Percentiles rank a stretch among this genome's conserved stretches.
These are phyloP conservation scores for Dryas integrifolia DNA, from an alignment of 331 rosid genomes.

Conservation along the genomic window DNA sequence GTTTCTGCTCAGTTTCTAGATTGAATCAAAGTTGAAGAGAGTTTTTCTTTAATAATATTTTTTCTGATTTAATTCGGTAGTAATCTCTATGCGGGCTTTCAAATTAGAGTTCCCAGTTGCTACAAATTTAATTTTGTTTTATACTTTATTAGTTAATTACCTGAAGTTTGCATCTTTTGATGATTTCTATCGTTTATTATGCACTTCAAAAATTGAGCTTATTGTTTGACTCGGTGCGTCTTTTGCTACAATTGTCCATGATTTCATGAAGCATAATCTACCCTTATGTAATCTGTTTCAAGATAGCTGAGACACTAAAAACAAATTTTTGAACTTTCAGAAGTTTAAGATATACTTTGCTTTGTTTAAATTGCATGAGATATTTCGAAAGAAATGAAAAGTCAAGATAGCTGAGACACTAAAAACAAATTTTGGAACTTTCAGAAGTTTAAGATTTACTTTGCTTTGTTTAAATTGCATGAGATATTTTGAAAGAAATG, in stretches of 20 bases:
- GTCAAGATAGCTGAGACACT: not conserved
- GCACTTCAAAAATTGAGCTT: not conserved
- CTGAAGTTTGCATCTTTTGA: not conserved
- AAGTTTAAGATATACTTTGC: not conserved
- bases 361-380: not conserved
- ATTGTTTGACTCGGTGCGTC: not conserved
- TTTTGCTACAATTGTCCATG: not conserved
- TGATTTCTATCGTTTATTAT: not conserved
- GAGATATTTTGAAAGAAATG: not conserved
- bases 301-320: too few relatives aligned
- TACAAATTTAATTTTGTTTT: not conserved
- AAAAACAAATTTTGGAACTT: not conserved
- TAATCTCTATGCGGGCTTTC: not conserved
- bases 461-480: not conserved
- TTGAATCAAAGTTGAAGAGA: not conserved
- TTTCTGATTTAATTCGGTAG: not conserved
- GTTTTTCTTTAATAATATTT: not conserved
- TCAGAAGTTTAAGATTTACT: not conserved
- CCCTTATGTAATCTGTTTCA: not conserved
- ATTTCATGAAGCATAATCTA: not conserved
- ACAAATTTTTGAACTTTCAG: not conserved
- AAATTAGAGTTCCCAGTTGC: not conserved
- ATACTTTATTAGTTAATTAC: not conserved
- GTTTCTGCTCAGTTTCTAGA: not conserved
- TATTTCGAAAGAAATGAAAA: not conserved